A percentile compares a stretch with the other conserved stretches of the same genome.
These are phyloP conservation scores for Mycena polygramma DNA, from an alignment of 768 basidiomycete species.

Conservation along the genomic window DNA sequence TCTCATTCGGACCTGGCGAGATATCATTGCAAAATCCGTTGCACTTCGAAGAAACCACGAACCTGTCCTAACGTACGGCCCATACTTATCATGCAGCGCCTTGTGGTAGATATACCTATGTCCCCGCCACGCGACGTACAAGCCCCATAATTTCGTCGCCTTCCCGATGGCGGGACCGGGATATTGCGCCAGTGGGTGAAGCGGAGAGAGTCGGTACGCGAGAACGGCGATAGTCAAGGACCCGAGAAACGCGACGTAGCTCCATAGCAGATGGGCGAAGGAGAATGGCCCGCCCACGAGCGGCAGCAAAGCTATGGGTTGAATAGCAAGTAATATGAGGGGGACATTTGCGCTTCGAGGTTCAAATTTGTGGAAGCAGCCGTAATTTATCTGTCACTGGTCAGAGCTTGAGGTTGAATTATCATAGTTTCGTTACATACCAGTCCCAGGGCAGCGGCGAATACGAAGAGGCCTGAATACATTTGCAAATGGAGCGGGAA, in stretches of 20 bases:
- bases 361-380: constrained; percentile 24
- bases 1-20: constrained; percentile 30
- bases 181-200: constrained; percentile 65
- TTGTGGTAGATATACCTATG: constrained; percentile 59
- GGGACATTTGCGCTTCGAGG: constrained; percentile 27
- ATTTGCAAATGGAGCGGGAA: not conserved
- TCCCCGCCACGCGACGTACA: constrained; percentile 51
- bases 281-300: constrained; percentile 1
- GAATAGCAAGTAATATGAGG: not conserved
- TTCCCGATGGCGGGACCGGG: constrained; percentile 62
- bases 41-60: constrained; percentile 23
- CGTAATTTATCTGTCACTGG: constrained; percentile 18
- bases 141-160: constrained; percentile 55
- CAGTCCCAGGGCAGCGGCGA: constrained; percentile 10
- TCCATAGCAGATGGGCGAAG: not conserved
- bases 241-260: constrained; percentile 42
- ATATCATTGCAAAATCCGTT: no score
- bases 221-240: constrained; percentile 48
- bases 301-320: constrained; percentile 14
- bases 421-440: not conserved
- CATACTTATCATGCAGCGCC: constrained; percentile 66
- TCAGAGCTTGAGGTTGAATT: not conserved
- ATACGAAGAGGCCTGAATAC: constrained; percentile 6
- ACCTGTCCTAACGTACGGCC: constrained; percentile 72
- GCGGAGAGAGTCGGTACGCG: constrained; percentile 64